Evolutionary conservation across 176 grass and related monocot genomes (phyloP), one percentile per base, ranked within the genome.

Genomic region (Oryza longistaminata): DNA sequence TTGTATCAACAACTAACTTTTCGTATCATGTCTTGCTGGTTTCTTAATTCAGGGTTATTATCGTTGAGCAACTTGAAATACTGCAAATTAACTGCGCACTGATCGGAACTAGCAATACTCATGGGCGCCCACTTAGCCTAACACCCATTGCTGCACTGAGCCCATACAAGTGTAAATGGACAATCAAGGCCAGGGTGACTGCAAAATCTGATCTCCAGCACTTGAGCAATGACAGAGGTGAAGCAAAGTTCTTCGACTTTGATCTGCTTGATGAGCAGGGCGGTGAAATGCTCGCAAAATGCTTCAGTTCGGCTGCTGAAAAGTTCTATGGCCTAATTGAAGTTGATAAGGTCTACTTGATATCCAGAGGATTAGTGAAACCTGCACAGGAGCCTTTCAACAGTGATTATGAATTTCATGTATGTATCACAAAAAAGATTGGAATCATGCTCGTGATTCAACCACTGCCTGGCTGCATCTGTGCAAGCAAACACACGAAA

Each of bases 121-220:
- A 43, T 43, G 42, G 42, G 42, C 10, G 42, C 42, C 83, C 87
- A 64, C 43, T 17, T 68, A 80, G 83, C 50, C 68, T 81, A 21
- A 19, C 90, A 62, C 96, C 91, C 10, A 88, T 98, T 85, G 80
- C 91, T 85, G 84, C 74, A 49, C 82, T 98, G 67, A 93, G 95
- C 67, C 93, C 90, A 22, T 98, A 87, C 40, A 91, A 94, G 37
- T 10, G 68, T 3, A 88, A 61, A 24, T 98, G 93, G 93, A 95
- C 88, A 76, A 94, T 98, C 81, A 93, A 93, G 82, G 96, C 78
- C 78, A 90, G 96, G 90, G 93, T 98, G 45, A 86, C 85, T 25
- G 13, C 82, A 34, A 95, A 95, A 74, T 21, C 77, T 68, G 91
- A 87, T 80, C 61, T 98, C 33, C 75, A 68, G 13, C 72, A 69